These are phyloP conservation scores for Aspergillus carlsbadensis DNA, from an alignment of 495 filamentous ascomycete species.

Conservation along the genomic window DNA sequence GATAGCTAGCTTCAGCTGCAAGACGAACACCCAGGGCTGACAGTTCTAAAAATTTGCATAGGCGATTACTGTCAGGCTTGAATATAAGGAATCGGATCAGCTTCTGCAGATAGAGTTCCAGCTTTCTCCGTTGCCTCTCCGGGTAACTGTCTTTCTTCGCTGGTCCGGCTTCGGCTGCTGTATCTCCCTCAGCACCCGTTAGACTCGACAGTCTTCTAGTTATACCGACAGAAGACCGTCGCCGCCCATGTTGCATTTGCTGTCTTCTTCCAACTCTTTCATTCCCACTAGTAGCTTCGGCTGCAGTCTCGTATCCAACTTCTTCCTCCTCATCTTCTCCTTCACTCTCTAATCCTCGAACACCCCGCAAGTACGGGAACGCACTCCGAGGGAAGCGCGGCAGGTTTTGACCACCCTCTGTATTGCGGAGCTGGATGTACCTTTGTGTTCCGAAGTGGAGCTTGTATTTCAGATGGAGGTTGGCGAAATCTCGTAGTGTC, in stretches of 20 bases:
- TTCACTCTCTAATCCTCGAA: slow-evolving; percentile 73
- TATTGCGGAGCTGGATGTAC: slow-evolving; percentile 62
- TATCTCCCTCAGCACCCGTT: slow-evolving; percentile 45
- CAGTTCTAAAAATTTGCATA: slow-evolving; percentile 95
- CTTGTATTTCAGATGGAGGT: slow-evolving; percentile 91
- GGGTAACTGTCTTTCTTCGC: slow-evolving; percentile 55
- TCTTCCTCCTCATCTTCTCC: slow-evolving; percentile 83
- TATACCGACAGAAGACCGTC: slow-evolving; percentile 59
- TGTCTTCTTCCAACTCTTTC: slow-evolving; percentile 51
- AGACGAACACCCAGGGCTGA: slow-evolving; percentile 94
- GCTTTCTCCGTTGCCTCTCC: slow-evolving; percentile 75
- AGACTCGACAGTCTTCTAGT: slow-evolving; percentile 58
- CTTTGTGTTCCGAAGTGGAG: slow-evolving; percentile 77
- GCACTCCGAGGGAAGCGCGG: slow-evolving; percentile 86
- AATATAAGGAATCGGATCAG: slow-evolving; percentile 96
- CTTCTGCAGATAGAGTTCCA: slow-evolving; percentile 90
- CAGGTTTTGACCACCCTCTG: slow-evolving; percentile 56
- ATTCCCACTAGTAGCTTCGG: slow-evolving; percentile 56
- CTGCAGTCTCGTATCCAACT: slow-evolving; percentile 55
- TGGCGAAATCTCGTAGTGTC: slow-evolving; percentile 83
- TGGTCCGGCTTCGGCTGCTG: slow-evolving; percentile 38
- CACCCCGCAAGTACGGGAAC: slow-evolving; percentile 86
- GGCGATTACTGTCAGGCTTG: slow-evolving; percentile 87
- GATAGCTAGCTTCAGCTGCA: slow-evolving; percentile 92
- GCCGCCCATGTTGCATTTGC: slow-evolving; percentile 29